Conservation (phyloP, 1,139 yeast genomes). For the Candida sp. region DNA sequence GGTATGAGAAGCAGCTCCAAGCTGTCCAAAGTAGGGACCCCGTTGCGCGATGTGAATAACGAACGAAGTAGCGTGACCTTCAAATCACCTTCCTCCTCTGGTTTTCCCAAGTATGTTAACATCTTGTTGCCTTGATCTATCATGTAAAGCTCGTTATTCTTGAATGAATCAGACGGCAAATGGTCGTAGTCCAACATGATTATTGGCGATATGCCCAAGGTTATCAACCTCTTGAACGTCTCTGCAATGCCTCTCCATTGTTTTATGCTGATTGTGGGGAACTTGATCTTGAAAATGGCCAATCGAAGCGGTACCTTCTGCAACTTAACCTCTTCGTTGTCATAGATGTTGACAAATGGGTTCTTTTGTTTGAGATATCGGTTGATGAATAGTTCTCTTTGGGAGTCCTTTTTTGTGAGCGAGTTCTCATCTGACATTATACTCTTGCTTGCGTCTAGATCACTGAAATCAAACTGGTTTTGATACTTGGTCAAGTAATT, state of each 20-base stretch:
- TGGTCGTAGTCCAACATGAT: conserved; percentile 41
- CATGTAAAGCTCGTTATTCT: conserved; percentile 35
- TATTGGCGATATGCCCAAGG: conserved; percentile 50
- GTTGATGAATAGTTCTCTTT: conserved; percentile 43
- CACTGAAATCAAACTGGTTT: conserved; percentile 39
- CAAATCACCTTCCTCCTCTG: conserved; percentile 27
- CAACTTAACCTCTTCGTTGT: conserved; percentile 28
- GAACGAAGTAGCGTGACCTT: conserved; percentile 33
- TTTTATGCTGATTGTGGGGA: conserved; percentile 31
- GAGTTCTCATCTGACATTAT: conserved; percentile 13
- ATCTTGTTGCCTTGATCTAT: conserved; percentile 37
- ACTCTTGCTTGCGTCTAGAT: conserved; percentile 15
- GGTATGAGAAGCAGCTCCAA: conserved; percentile 44
- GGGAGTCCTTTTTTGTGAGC: conserved; percentile 27
- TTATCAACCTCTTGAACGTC: conserved; percentile 51
- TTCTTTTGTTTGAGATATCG: conserved; percentile 41
- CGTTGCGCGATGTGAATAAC: conserved; percentile 24
- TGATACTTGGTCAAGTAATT: conserved; percentile 67
- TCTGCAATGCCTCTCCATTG: conserved; percentile 50
- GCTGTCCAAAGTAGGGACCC: conserved; percentile 21
- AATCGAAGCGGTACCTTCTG: conserved; percentile 50
- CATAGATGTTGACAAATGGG: conserved; percentile 38
- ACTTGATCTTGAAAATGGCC: conserved; percentile 54
- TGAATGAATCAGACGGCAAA: conserved; percentile 29
- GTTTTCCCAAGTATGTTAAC: conserved; percentile 27